phyloP scores from a whole-genome alignment of 179 eudicot genomes.

The Spergularia azorica region DNA sequence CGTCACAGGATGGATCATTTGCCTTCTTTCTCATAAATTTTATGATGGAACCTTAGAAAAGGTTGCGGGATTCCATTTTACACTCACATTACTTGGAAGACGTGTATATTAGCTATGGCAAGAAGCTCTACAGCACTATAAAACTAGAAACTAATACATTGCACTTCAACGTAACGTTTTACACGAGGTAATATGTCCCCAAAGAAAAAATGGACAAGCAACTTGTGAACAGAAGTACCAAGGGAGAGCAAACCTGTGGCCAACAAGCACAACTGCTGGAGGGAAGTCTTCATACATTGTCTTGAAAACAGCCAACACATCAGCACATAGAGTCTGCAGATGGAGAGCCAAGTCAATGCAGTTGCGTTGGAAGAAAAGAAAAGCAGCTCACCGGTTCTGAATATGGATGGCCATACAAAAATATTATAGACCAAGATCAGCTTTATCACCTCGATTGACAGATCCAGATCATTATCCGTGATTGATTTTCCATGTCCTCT shows the following conservation, averaged over 20 bases:
- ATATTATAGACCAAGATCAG: conserved; percentile 22
- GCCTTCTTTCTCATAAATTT: background rate
- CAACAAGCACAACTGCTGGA: conserved; percentile 90
- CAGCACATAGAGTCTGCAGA: conserved; percentile 74
- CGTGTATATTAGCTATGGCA: background rate
- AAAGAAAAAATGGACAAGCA: background rate
- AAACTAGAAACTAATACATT: background rate
- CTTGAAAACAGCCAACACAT: conserved; percentile 83
- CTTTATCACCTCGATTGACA: conserved; percentile 78
- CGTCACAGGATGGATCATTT: background rate
- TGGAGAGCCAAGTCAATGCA: conserved; percentile 8
- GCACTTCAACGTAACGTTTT: background rate
- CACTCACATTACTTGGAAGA: background rate
- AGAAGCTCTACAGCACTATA: background rate
- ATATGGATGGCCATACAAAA: background rate
- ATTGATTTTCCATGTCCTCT: conserved; percentile 95
- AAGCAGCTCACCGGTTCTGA: background rate
- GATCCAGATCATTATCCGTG: conserved; percentile 80
- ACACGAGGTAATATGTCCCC: background rate
- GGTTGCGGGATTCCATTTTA: background rate
- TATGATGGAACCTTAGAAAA: background rate
- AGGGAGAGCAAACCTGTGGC: conserved; percentile 69
- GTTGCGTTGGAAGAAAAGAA: background rate
- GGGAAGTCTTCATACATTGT: conserved; percentile 86
- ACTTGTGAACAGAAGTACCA: background rate